These are phyloP conservation scores for Acanthamoeba lenticulata DNA, from an alignment of 208 protist species.

Conservation along the genomic window DNA sequence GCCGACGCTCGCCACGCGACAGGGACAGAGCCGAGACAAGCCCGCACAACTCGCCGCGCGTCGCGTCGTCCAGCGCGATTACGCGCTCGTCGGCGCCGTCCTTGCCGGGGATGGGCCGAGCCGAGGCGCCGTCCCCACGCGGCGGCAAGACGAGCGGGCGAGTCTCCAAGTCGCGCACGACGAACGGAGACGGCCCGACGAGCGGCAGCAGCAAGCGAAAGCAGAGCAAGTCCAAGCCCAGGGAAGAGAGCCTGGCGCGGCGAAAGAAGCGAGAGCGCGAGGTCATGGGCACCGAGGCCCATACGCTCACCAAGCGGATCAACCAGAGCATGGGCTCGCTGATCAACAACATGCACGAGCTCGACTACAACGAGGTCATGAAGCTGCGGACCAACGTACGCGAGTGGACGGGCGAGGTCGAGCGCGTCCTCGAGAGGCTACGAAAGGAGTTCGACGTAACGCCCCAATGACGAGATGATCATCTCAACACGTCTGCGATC, in stretches of 20 bases:
- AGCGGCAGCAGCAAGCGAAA: background rate
- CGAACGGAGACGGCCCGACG: too few relatives aligned
- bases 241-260: background rate
- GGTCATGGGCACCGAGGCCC: conserved; percentile 5
- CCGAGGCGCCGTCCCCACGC: too few relatives aligned
- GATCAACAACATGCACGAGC: background rate
- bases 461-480: too few relatives aligned
- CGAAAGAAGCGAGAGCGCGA: background rate
- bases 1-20: too few relatives aligned
- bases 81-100: background rate
- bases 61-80: background rate
- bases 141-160: too few relatives aligned
- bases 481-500: too few relatives aligned
- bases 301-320: background rate
- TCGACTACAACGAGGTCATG: conserved; percentile 45
- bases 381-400: conserved; percentile 51
- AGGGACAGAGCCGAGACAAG: too few relatives aligned
- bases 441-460: background rate
- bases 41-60: background rate
- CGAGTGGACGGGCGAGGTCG: conserved; percentile 41
- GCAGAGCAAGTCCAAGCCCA: background rate
- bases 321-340: background rate
- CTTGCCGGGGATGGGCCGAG: too few relatives aligned
- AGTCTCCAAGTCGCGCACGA: too few relatives aligned
- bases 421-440: background rate